Conservation (phyloP, 2,329 filamentous ascomycete species). For the Fusarium albidum region DNA sequence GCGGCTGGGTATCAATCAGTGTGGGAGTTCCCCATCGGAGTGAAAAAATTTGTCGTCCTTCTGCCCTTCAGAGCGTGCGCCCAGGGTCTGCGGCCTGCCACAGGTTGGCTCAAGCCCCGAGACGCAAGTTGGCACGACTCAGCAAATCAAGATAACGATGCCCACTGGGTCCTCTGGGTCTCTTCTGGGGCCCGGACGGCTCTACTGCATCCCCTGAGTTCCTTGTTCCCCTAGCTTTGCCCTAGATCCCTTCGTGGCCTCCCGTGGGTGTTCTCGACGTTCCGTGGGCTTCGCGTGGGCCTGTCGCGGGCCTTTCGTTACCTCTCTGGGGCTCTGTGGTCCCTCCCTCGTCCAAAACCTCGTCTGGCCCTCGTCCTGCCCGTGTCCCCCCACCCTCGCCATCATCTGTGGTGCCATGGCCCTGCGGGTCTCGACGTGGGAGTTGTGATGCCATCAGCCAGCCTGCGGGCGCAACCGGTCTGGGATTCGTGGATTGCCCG, state of each 20-base stretch:
- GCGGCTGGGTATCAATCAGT: constrained; percentile 24
- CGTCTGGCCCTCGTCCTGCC: constrained; percentile 11
- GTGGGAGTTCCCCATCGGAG: constrained; percentile 8
- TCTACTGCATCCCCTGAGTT: constrained; percentile 31
- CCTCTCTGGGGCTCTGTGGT: constrained; percentile 8
- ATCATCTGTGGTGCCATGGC: constrained; percentile 39
- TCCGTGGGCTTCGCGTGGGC: constrained; percentile 23
- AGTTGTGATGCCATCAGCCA: constrained; percentile 43
- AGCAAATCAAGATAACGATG: constrained; percentile 28
- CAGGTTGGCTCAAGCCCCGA: constrained; percentile 7
- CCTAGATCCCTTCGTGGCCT: constrained; percentile 25
- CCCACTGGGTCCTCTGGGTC: constrained; percentile 33
- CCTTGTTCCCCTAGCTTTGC: constrained; percentile 23
- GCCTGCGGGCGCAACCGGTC: constrained; percentile 41
- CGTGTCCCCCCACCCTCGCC: constrained; percentile 33
- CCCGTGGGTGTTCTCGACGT: constrained; percentile 21
- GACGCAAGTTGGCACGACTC: neutral
- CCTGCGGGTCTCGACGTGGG: constrained; percentile 41
- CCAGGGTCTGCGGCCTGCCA: constrained; percentile 12
- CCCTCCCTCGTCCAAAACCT: neutral
- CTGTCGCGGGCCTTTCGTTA: constrained; percentile 9
- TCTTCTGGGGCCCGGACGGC: constrained; percentile 5
- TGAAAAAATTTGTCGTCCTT: constrained; percentile 2
- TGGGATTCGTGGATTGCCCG: constrained; percentile 40
- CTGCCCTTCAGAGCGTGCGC: constrained; percentile 10